Base-by-base conservation (phyloP, 148 eudicot genomes). In the Fagopyrum esculentum region DNA sequence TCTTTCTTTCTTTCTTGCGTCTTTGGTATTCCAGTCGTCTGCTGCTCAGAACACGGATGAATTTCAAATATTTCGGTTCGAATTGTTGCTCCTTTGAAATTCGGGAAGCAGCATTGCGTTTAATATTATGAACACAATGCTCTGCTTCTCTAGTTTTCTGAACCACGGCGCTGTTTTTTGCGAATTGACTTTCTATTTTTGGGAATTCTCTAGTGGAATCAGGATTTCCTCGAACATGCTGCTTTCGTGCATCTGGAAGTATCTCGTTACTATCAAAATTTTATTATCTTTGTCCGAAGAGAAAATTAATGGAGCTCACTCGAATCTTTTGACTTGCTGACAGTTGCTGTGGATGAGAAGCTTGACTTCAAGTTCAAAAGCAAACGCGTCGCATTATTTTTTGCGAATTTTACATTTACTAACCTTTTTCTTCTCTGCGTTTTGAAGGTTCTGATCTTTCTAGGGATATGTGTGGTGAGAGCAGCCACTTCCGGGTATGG, bases 381-480 rank as follows among this genome's bases (percentile, higher is more conserved):
- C 7, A n/a, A 57, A 57, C 30, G 30, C 29, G 26, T 57, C 15
- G 71, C 29, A 29, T 43, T 7, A 13, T 2, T 66, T 35, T 13
- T 6, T 17, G 46, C 71, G 47, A 43, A 66, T 66, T 40, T 66
- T 66, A 2, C 6, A 6, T 40, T 15, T 63, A 3, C 4, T 66
- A 9, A 13, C 17, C 15, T 66, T 66, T 17, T 10, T 19, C 6
- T 66, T 2, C 15, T 63, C 50, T 40, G 35, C 49, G 44, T 75
- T 13, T 73, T 69, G 45, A 51, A 35, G 63, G 46, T 71, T 30
- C 52, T 15, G 55, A 71, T 46, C 54, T 49, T 55, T 43, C 70
- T 72, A 17, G 19, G 70, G 68, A 69, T 77, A 48, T 79, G 59
- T 81, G 46, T 66, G 47, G 69, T 30, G 16, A 66, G 47, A 17